Base-by-base conservation (phyloP, 345 rosid genomes). In the Melaleuca alternifolia region DNA sequence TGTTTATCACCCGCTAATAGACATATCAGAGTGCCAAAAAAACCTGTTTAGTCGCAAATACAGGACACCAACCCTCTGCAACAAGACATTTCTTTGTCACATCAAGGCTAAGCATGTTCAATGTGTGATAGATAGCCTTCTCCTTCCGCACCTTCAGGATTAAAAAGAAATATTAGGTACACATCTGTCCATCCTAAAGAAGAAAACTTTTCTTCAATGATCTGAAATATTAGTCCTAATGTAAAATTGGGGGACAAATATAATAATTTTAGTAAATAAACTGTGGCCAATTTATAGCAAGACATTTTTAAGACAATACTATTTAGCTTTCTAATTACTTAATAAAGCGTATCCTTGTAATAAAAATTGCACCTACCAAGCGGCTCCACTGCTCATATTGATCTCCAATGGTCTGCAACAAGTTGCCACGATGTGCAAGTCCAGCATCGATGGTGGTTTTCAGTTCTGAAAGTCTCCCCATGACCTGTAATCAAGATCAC, bases 51-150 rank as follows among this genome's bases (percentile, higher is more conserved):
- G 96, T 88, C 86, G 98, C 98, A 91, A 95, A 95, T 88, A 96
- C 94, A 81, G 99, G 99, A 90, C 98, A 94, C 98, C 99, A 97
- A 56, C 98, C 99, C 90, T 97, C 99, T 87, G 92, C 98, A 56
- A 93, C 99, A 87, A 97, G 97, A 89, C 99, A 96, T 87, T 94
- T 97, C 89, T 96, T 97, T 56, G 98, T 94, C 90, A 96, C 99
- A 88, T 97, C 99, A 87, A 97, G 95, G 89, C 99, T 97, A 83
- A 97, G 99, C 99, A 96, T 94, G 92, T 96, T 95, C 87, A 97
- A 91, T 51, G 97, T 94, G 91, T 97, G 99, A 89, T 95, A 94
- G 88, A 94, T 85, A 54, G 99, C 94, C 91, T 95, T 97, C 89
- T 97, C 99, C 92, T 91, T 96, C 95, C 94, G 94, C 88, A 92